Evolutionary conservation across 306 rosid species (phyloP).

Genomic region (Glycine soja): DNA sequence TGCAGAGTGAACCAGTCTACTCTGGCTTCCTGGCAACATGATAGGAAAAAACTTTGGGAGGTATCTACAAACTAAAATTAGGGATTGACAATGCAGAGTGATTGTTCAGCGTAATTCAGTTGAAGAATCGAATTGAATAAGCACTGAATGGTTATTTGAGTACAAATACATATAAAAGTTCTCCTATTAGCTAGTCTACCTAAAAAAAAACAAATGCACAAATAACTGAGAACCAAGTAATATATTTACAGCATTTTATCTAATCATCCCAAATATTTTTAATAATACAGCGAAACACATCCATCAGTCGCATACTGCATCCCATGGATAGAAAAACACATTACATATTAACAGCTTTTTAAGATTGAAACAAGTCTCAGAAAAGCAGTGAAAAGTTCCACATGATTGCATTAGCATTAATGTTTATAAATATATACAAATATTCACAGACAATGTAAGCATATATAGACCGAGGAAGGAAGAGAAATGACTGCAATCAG

Average conservation of each 20-base stretch:
- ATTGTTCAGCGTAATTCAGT: neutral
- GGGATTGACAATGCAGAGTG: neutral
- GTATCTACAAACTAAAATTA: neutral
- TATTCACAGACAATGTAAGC: constrained; percentile 48
- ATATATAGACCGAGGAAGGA: constrained; percentile 30
- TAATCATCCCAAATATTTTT: constrained; percentile 9
- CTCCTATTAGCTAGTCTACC: constrained; percentile 1
- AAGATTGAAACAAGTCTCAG: constrained; percentile 36
- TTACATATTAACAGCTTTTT: constrained; percentile 43
- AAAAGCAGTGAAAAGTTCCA: constrained; percentile 38
- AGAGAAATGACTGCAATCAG: constrained; percentile 29
- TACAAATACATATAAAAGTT: neutral
- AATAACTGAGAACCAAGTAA: neutral
- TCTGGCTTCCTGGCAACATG: neutral
- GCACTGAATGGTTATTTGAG: neutral
- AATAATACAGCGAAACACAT: constrained; percentile 3
- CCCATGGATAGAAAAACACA: constrained; percentile 20
- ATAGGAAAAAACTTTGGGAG: neutral
- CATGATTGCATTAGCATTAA: constrained; percentile 40
- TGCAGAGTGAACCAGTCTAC: neutral
- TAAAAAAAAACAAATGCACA: neutral
- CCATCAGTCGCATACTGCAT: constrained; percentile 12
- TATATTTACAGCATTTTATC: constrained; percentile 12
- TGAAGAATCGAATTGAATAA: neutral
- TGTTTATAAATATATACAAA: constrained; percentile 47